Conservation (phyloP, 192 early-diverging fungal genomes). For the Umbelopsis vinacea region DNA sequence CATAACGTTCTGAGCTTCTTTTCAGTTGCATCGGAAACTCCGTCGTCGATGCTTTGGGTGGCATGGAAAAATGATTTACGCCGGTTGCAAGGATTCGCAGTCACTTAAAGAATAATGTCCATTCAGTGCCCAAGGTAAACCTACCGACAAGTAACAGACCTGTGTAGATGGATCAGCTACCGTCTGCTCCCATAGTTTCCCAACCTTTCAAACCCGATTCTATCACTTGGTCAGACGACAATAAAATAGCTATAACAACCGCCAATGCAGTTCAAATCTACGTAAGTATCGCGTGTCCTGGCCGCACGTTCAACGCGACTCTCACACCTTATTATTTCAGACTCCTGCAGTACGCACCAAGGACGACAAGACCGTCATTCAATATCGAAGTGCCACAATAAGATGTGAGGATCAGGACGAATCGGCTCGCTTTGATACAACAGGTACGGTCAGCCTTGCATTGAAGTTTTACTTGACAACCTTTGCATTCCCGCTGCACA, state of each 20-base stretch:
- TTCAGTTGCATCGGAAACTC: too few relatives aligned
- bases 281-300: conserved; percentile 8
- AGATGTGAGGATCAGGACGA: neutral
- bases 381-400: neutral
- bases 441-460: neutral
- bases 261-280: neutral
- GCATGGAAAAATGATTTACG: too few relatives aligned
- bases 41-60: too few relatives aligned
- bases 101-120: too few relatives aligned
- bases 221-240: conserved; percentile 5
- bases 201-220: neutral
- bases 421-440: neutral
- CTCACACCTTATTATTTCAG: neutral
- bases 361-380: neutral
- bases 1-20: too few relatives aligned
- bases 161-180: neutral
- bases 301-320: neutral
- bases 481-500: too few relatives aligned
- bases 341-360: neutral
- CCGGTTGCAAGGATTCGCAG: too few relatives aligned
- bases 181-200: neutral
- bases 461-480: too few relatives aligned
- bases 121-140: too few relatives aligned
- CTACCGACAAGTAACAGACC: neutral
- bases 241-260: neutral